These are phyloP conservation scores for Trichomonas gallinae DNA, from an alignment of 208 protist genomes.

Conservation along the genomic window DNA sequence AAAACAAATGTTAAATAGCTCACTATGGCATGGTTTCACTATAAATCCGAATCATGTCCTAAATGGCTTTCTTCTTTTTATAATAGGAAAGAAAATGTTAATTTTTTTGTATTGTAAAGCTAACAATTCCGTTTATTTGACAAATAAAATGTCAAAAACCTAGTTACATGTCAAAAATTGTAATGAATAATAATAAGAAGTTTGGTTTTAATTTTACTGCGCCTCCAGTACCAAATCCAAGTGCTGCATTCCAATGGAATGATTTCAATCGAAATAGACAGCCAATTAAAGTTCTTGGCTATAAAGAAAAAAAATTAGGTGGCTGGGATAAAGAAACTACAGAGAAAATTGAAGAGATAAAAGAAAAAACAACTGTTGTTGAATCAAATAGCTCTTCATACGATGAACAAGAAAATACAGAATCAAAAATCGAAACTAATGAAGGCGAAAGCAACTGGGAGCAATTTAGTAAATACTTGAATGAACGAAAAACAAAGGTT, in stretches of 20 bases:
- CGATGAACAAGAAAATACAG: neutral
- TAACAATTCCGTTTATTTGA: too few species aligned
- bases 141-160: too few species aligned
- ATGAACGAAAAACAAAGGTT: neutral
- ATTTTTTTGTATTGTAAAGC: too few species aligned
- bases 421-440: neutral
- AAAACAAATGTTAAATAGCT: too few species aligned
- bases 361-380: neutral
- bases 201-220: too few species aligned
- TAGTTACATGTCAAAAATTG: too few species aligned
- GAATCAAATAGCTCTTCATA: neutral
- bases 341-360: neutral
- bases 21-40: too few species aligned
- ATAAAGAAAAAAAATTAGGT: neutral
- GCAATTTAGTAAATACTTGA: neutral
- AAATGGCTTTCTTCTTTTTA: too few species aligned
- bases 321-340: neutral
- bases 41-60: too few species aligned
- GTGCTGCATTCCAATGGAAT: neutral
- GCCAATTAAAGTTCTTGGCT: neutral
- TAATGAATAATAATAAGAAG: too few species aligned
- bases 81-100: too few species aligned
- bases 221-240: too few species aligned
- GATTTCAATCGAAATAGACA: neutral
- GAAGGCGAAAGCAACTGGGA: neutral